A percentile compares a stretch with the other conserved stretches of the same genome.
Evolutionary conservation across 352 stramenopile genomes (phyloP).

Genomic region (Pythium folliculosum): DNA sequence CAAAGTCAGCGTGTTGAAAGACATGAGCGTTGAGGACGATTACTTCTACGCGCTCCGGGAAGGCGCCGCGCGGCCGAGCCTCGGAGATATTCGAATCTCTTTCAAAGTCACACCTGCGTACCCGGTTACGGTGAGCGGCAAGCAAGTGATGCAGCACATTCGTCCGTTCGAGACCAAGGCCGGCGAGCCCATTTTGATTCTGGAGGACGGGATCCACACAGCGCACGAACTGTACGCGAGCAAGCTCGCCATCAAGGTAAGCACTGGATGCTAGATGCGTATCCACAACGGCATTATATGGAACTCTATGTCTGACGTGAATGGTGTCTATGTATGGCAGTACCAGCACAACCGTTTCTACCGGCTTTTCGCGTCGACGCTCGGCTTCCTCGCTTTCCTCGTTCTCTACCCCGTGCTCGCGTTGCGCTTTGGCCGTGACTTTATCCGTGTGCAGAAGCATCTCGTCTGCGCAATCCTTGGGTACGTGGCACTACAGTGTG

Average conservation of each 20-base stretch:
- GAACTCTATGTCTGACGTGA: neutral
- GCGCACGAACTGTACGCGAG: slow-evolving; percentile 49
- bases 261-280: neutral
- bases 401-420: slow-evolving; percentile 48
- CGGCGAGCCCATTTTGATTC: slow-evolving; percentile 53
- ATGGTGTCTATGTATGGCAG: slow-evolving; percentile 25
- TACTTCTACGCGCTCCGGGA: slow-evolving; percentile 50
- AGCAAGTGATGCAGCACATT: slow-evolving; percentile 41
- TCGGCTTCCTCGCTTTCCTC: slow-evolving; percentile 70
- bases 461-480: slow-evolving; percentile 23
- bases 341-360: slow-evolving; percentile 66
- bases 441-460: slow-evolving; percentile 50
- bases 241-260: slow-evolving; percentile 48
- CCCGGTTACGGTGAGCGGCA: slow-evolving; percentile 65
- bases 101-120: slow-evolving; percentile 71
- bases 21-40: slow-evolving; percentile 57
- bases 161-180: slow-evolving; percentile 42
- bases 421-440: slow-evolving; percentile 30
- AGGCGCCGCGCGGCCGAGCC: slow-evolving; percentile 7
- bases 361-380: slow-evolving; percentile 56
- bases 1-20: slow-evolving; percentile 41
- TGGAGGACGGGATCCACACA: slow-evolving; percentile 61
- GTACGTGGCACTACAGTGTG: neutral
- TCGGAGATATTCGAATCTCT: slow-evolving; percentile 66
- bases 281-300: too few species aligned